A percentile compares a stretch with the other conserved stretches of the same genome.
phyloP scores from a whole-genome alignment of 2,329 filamentous ascomycete genomes.

The Exophiala viscosa region DNA sequence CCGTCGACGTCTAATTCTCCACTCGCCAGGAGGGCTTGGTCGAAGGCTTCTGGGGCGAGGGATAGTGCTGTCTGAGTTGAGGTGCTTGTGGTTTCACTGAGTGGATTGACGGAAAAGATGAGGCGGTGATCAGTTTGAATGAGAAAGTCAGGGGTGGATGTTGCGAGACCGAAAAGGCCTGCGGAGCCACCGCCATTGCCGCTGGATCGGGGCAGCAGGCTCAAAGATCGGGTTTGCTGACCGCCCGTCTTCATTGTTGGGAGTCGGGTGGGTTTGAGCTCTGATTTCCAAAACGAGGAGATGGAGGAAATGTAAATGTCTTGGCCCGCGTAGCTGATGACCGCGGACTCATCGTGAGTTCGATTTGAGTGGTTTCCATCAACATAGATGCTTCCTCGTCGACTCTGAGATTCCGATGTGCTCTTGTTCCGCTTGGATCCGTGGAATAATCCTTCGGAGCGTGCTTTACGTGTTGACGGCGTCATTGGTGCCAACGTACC shows the following conservation, averaged over 20 bases:
- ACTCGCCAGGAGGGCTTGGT: constrained; percentile 40
- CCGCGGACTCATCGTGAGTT: constrained; percentile 39
- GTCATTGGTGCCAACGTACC: constrained; percentile 44
- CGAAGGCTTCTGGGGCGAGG: constrained; percentile 19
- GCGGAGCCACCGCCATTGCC: neutral
- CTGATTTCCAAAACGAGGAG: constrained; percentile 42
- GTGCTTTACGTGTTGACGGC: constrained; percentile 45
- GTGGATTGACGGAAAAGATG: constrained; percentile 18
- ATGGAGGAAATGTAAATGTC: constrained; percentile 43
- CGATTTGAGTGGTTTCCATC: constrained; percentile 34
- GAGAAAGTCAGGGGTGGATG: constrained; percentile 19
- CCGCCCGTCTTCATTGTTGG: constrained; percentile 15
- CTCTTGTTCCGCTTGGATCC: constrained; percentile 29
- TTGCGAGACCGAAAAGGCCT: constrained; percentile 6
- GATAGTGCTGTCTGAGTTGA: constrained; percentile 1
- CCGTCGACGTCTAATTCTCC: constrained; percentile 47
- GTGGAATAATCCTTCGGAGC: constrained; percentile 42
- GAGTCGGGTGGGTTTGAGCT: constrained; percentile 15
- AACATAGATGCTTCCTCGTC: constrained; percentile 42
- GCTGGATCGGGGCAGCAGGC: constrained; percentile 4
- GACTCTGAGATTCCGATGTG: constrained; percentile 28
- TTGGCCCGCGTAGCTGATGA: constrained; percentile 42
- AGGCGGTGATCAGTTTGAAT: constrained; percentile 20
- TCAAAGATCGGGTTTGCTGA: constrained; percentile 10
- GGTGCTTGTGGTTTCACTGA: constrained; percentile 9